These are phyloP conservation scores for Termitomyces eurrhizus DNA, from an alignment of 768 basidiomycete genomes.

Conservation along the genomic window DNA sequence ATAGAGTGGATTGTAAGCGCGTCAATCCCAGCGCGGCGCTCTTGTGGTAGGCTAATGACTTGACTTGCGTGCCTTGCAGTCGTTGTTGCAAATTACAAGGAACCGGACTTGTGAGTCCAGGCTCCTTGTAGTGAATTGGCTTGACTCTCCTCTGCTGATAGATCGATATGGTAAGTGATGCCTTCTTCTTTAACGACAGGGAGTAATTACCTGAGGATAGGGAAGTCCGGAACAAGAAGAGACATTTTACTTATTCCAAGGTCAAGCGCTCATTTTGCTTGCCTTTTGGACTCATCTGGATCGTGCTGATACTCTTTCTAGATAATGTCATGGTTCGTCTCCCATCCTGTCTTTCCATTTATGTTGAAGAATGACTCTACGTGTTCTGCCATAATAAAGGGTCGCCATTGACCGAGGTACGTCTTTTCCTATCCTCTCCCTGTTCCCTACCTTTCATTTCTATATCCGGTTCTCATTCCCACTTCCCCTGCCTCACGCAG, in stretches of 20 bases:
- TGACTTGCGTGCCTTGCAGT: slow-evolving; percentile 33
- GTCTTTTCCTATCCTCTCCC: background rate
- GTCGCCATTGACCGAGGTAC: slow-evolving; percentile 90
- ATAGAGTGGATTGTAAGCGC: slow-evolving; percentile 68
- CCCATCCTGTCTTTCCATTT: background rate
- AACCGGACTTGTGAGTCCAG: slow-evolving; percentile 74
- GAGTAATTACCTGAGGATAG: too few species aligned
- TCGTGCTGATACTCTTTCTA: slow-evolving; percentile 31
- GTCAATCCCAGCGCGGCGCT: background rate
- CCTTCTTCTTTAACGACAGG: slow-evolving; percentile 46
- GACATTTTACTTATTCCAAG: slow-evolving; percentile 90
- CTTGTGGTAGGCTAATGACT: background rate
- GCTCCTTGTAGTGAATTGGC: background rate
- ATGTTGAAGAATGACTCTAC: background rate
- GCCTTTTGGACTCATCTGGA: background rate
- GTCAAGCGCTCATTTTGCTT: slow-evolving; percentile 33
- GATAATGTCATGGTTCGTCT: slow-evolving; percentile 82
- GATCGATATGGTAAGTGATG: slow-evolving; percentile 75
- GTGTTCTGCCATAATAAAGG: slow-evolving; percentile 44
- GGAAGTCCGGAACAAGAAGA: slow-evolving; percentile 86
- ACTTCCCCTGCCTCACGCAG: slow-evolving; percentile 24
- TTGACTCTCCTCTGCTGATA: slow-evolving; percentile 19
- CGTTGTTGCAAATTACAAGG: slow-evolving; percentile 67
- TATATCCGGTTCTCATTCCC: background rate
- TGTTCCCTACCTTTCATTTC: background rate